Conservation (phyloP, 768 basidiomycete genomes). For the Xerocomellus intermedius region DNA sequence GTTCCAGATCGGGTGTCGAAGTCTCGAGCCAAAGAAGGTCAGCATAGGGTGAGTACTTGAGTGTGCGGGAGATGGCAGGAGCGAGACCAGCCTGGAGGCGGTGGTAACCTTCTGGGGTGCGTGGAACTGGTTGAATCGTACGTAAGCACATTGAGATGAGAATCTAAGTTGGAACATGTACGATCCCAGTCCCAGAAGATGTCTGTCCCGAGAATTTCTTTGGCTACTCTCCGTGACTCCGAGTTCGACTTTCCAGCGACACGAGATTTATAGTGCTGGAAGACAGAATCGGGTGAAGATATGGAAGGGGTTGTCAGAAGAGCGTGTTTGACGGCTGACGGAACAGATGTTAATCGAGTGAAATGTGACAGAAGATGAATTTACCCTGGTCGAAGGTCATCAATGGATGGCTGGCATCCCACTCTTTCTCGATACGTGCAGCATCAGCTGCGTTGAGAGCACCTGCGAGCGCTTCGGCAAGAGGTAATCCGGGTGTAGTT, state of each 20-base stretch:
- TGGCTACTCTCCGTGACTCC: slow-evolving; percentile 71
- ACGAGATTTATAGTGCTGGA: slow-evolving; percentile 56
- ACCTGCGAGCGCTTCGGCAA: slow-evolving; percentile 68
- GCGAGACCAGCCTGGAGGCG: slow-evolving; percentile 81
- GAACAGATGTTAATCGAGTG: not conserved
- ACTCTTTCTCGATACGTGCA: slow-evolving; percentile 70
- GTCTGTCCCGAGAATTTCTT: slow-evolving; percentile 57
- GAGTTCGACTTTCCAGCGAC: slow-evolving; percentile 66
- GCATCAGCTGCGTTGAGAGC: slow-evolving; percentile 69
- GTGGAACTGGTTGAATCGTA: slow-evolving; percentile 54
- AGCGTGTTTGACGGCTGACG: slow-evolving; percentile 24
- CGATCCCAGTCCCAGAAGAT: slow-evolving; percentile 92
- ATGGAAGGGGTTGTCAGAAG: slow-evolving; percentile 19
- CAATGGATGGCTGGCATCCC: slow-evolving; percentile 66
- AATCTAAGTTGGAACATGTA: slow-evolving; percentile 36
- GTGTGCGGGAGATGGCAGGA: slow-evolving; percentile 76
- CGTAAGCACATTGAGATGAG: not conserved
- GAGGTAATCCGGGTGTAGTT: slow-evolving; percentile 43
- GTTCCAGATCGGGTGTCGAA: slow-evolving; percentile 77
- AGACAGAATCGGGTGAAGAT: slow-evolving; percentile 41
- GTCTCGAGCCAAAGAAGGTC: slow-evolving; percentile 95
- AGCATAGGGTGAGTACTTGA: slow-evolving; percentile 80
- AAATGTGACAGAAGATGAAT: slow-evolving; percentile 46
- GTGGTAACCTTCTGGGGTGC: slow-evolving; percentile 90
- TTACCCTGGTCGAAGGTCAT: slow-evolving; percentile 84